Base-by-base conservation (phyloP, 176 grass and related monocot genomes). In the Coix lacrymajobi region DNA sequence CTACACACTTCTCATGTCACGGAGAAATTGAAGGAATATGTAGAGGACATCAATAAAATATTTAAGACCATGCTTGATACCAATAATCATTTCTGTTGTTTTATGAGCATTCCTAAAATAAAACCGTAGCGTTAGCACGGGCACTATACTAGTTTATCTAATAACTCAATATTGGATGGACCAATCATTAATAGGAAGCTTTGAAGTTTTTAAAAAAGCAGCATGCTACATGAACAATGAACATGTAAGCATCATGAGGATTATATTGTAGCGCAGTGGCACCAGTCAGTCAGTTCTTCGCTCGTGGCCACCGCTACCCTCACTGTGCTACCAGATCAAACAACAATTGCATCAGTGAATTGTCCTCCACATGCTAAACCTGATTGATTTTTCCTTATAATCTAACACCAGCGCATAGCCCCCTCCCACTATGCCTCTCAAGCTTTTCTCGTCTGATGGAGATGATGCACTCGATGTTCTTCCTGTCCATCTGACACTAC, bases 191-290 rank as follows among this genome's bases (percentile, higher is more conserved):
- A n/a, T n/a, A n/a, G n/a, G n/a, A n/a, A n/a, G n/a, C n/a, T n/a
- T n/a, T n/a, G n/a, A n/a, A n/a, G n/a, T n/a, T n/a, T n/a, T n/a
- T n/a, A n/a, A n/a, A n/a, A n/a, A n/a, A 4, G 83, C 83, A 30
- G 88, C 83, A 78, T 97, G 92, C 94, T 97, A 68, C 71, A 88
- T 6, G 25, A 7, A 4, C 9, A 60, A 25, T 31, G 44, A 46
- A 28, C 11, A 60, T 24, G 38, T n/a, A 48, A 82, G 33, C 16
- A 46, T 68, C n/a, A 6, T 15, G 15, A 49, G 75, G 63, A 49
- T 57, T 5, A 66, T 20, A 75, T n/a, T n/a, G n/a, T n/a, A n/a
- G 1, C 7, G 10, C 40, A 40, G 32, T 33, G 8, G 7, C n/a
- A 16, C 28, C n/a, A 5, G 11, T 5, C 25, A 51, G 46, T 11